Evolutionary conservation across 352 stramenopile species (phyloP).

Genomic region (Phytophthora ohioensis): DNA sequence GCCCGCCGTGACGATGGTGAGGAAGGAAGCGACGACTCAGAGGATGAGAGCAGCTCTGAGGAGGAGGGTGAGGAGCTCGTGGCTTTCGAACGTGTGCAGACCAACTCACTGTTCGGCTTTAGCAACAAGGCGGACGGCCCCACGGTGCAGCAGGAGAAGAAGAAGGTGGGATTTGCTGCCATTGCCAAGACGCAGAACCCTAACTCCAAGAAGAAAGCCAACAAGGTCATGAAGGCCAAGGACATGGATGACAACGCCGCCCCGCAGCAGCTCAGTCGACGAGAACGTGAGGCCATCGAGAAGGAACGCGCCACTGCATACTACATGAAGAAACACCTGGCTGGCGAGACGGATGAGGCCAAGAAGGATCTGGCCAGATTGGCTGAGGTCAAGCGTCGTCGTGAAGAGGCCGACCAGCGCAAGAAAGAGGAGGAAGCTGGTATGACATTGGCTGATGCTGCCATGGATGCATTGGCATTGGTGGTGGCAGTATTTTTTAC

Average conservation of each 20-base stretch:
- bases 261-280: constrained; percentile 76
- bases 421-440: constrained; percentile 85
- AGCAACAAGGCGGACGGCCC: constrained; percentile 66
- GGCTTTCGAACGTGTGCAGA: constrained; percentile 81
- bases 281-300: constrained; percentile 90
- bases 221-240: constrained; percentile 91
- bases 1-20: constrained; percentile 67
- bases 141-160: constrained; percentile 67
- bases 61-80: constrained; percentile 63
- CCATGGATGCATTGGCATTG: neutral
- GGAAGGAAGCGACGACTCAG: constrained; percentile 51
- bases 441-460: constrained; percentile 14
- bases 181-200: constrained; percentile 88
- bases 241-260: constrained; percentile 73
- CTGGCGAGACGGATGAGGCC: constrained; percentile 86
- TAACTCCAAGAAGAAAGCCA: constrained; percentile 71
- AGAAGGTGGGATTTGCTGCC: constrained; percentile 73
- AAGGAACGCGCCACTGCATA: constrained; percentile 76
- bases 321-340: constrained; percentile 89
- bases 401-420: constrained; percentile 82
- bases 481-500: neutral
- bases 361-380: constrained; percentile 89
- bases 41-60: constrained; percentile 65
- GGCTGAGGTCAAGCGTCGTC: constrained; percentile 79
- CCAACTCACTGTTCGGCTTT: constrained; percentile 78